Percentiles rank a stretch among this genome's conserved stretches.
Conservation (phyloP, 2,329 filamentous ascomycete genomes). For the Fonsecaea nubica region DNA sequence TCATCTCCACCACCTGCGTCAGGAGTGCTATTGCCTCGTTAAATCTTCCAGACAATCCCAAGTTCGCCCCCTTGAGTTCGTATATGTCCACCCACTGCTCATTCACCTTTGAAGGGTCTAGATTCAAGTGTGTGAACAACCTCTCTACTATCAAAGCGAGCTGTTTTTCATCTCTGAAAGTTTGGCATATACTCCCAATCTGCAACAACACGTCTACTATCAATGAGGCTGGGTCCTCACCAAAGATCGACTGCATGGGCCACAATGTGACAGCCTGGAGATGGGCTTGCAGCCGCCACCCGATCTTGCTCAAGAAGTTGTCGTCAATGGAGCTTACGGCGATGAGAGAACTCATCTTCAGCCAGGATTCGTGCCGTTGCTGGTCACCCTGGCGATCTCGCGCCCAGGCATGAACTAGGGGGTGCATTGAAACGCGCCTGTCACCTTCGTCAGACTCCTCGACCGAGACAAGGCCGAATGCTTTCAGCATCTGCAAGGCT, state of each 20-base stretch:
- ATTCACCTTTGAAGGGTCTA: too few relatives aligned
- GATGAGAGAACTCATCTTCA: conserved; percentile 33
- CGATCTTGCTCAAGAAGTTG: conserved; percentile 17
- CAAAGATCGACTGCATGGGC: conserved; percentile 21
- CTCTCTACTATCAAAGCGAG: background rate
- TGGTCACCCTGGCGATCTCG: conserved; percentile 41
- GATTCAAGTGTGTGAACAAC: background rate
- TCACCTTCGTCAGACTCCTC: conserved; percentile 22
- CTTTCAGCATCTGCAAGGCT: conserved; percentile 42
- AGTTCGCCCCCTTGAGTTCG: background rate
- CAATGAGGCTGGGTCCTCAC: background rate
- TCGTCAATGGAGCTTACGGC: conserved; percentile 20
- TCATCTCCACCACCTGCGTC: background rate
- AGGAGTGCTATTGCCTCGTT: background rate
- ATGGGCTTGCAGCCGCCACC: conserved; percentile 31
- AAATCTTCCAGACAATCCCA: background rate
- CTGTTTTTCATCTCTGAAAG: conserved; percentile 12
- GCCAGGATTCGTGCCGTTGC: conserved; percentile 39
- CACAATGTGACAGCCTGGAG: conserved; percentile 26
- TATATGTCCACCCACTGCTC: background rate
- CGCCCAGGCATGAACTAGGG: conserved; percentile 47
- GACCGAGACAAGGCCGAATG: conserved; percentile 42
- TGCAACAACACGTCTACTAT: conserved; percentile 18
- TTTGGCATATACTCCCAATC: conserved; percentile 17
- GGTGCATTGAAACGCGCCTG: conserved; percentile 45